These are phyloP conservation scores for Fagus sylvatica DNA, from an alignment of 306 rosid genomes.

Conservation along the genomic window DNA sequence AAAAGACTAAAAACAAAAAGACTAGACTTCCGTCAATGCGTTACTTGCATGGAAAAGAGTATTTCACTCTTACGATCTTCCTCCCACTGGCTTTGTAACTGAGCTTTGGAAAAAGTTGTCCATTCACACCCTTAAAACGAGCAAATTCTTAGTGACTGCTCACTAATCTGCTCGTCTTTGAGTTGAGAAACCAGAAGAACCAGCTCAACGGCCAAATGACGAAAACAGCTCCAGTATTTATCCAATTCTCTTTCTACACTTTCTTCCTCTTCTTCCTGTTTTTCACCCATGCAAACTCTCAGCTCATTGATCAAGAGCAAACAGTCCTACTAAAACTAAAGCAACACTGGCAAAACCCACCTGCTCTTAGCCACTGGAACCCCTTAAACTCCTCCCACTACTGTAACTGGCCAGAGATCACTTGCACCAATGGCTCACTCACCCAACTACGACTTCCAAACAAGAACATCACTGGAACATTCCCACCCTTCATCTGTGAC, in stretches of 20 bases:
- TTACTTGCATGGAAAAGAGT: too few species aligned
- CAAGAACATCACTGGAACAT: constrained; percentile 17
- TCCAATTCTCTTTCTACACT: constrained; percentile 3
- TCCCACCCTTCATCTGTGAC: constrained; percentile 70
- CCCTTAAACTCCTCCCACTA: constrained; percentile 44
- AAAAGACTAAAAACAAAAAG: too few species aligned
- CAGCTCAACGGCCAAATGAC: constrained; percentile 31
- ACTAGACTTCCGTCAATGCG: too few species aligned
- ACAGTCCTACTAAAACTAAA: constrained; percentile 43
- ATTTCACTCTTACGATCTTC: too few species aligned
- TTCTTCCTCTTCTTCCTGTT: constrained; percentile 31
- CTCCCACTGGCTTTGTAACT: too few species aligned
- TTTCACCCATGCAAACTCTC: constrained; percentile 32
- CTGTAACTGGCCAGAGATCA: constrained; percentile 60
- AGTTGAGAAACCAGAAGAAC: not conserved
- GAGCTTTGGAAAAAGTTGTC: too few species aligned
- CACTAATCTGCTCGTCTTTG: not conserved
- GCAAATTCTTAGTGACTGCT: too few species aligned
- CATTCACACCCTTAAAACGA: too few species aligned
- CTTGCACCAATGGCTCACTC: constrained; percentile 48
- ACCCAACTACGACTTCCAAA: constrained; percentile 24
- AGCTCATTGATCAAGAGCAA: constrained; percentile 49
- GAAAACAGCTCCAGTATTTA: not conserved
- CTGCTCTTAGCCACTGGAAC: constrained; percentile 49
- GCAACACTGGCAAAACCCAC: constrained; percentile 41